Conservation (phyloP, 1,284 basidiomycete genomes). For the Fomitiporia mediterranea region DNA sequence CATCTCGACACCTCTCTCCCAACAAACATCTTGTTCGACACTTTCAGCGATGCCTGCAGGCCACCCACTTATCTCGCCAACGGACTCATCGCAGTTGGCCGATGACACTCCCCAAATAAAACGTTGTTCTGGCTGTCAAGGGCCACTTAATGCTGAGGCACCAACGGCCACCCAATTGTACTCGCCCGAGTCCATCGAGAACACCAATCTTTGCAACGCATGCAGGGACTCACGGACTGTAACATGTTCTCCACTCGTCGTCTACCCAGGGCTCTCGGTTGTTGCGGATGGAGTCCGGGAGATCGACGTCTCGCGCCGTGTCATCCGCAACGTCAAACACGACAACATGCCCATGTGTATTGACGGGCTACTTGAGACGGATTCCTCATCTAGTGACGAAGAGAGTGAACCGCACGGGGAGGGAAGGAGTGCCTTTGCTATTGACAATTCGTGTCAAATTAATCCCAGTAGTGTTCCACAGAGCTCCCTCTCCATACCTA, state of each 20-base stretch:
- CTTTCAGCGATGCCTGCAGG: conserved; percentile 33
- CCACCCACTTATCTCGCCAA: conserved; percentile 24
- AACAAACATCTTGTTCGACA: conserved; percentile 7
- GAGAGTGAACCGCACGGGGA: background rate
- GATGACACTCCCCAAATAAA: conserved; percentile 23
- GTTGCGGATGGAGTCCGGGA: background rate
- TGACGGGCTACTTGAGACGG: background rate
- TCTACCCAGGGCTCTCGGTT: background rate
- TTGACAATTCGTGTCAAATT: background rate
- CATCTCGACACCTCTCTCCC: conserved; percentile 14
- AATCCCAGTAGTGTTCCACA: background rate
- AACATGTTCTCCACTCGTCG: background rate
- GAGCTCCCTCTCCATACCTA: background rate
- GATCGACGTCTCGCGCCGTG: conserved; percentile 1
- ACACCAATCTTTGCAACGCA: conserved; percentile 32
- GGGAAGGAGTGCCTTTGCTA: background rate
- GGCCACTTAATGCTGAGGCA: conserved; percentile 22
- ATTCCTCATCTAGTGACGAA: background rate
- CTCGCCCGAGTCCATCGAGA: conserved; percentile 29
- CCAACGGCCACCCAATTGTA: conserved; percentile 10
- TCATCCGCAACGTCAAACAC: background rate
- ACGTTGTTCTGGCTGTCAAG: conserved; percentile 24
- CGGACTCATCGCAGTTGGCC: conserved; percentile 23
- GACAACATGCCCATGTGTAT: background rate
- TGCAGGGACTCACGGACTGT: conserved; percentile 28